Conservation (phyloP, 169 alveolate species). For the Amoebophrya sp. region DNA sequence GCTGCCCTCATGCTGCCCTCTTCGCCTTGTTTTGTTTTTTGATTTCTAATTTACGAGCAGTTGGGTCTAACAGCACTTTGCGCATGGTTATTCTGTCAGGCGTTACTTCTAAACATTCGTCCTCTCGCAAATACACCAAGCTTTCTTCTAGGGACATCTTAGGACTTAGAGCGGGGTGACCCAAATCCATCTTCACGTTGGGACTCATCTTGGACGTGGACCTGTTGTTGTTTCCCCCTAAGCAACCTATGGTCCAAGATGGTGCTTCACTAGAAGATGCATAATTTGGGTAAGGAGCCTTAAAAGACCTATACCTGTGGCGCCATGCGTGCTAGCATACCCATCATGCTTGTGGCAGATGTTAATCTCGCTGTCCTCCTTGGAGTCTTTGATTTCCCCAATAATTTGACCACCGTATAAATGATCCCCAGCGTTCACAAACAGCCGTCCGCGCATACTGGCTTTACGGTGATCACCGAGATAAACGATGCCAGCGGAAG, state of each 20-base stretch:
- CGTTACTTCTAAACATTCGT: constrained; percentile 86
- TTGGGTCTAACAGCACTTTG: constrained; percentile 54
- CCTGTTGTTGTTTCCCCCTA: too few species aligned
- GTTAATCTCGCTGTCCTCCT: neutral
- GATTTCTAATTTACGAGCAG: constrained; percentile 9
- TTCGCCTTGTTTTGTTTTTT: neutral
- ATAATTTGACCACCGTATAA: neutral
- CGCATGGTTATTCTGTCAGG: constrained; percentile 83
- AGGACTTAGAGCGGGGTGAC: too few species aligned
- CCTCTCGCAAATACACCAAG: constrained; percentile 74
- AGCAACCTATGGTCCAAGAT: too few species aligned
- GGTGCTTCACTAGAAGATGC: too few species aligned
- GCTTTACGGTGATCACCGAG: neutral
- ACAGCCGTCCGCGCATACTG: neutral
- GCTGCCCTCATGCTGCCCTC: too few species aligned
- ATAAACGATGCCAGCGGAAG: neutral
- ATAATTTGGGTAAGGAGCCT: too few species aligned
- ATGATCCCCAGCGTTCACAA: constrained; percentile 22
- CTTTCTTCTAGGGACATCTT: constrained; percentile 75
- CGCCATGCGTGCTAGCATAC: neutral
- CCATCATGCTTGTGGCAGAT: neutral
- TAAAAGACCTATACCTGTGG: neutral
- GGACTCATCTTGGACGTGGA: too few species aligned
- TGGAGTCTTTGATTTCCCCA: neutral
- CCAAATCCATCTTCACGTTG: too few species aligned